Evolutionary conservation across 768 basidiomycete genomes (phyloP), one percentile per base, ranked within the genome.

Genomic region (Suillus occidentalis): DNA sequence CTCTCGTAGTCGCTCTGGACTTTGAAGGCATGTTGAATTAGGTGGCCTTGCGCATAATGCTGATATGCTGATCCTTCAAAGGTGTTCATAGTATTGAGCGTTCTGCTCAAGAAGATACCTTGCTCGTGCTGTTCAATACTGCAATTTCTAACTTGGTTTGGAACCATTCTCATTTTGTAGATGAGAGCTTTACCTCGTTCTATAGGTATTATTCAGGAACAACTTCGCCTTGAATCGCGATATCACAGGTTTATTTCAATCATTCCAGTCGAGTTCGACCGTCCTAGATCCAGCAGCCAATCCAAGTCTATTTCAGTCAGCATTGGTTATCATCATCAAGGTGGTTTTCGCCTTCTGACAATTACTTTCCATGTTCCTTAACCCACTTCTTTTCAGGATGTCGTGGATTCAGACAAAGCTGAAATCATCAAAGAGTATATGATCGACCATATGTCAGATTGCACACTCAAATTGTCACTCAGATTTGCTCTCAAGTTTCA

Each of bases 11-110:
- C 0, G 83, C 87, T 2, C 78, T 89, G 9, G 87, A 89, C 65
- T 89, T 89, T 55, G 87, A 89, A 80, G 87, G 88, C 82, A 6
- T 0, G 68, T 64, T 9, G 0, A 0, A 22, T 12, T 3, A 20
- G 6, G 18, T 16, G 28, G 20, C 43, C n/a, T 40, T 59, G 79
- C 12, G 3, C n/a, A n/a, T 14, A 6, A 14, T 13, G 20, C 34
- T 56, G 20, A 56, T 36, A 36, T 22, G 4, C 12, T 36, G 7
- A 14, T 20, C 36, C 12, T 6, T 37, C 2, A 14, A 56, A 56
- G 87, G 87, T 56, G 87, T 88, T 1, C 85, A 87, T 65, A 86
- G 85, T 58, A 86, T 89, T 34, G 87, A 89, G 69, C 77, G 87
- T 0, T 87, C 86, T 1, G 79, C 84, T 12, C 87, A 89, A 72